Percentiles rank a stretch among this genome's conserved stretches.
Conservation (phyloP, 306 rosid genomes). For the Vigna radiata region DNA sequence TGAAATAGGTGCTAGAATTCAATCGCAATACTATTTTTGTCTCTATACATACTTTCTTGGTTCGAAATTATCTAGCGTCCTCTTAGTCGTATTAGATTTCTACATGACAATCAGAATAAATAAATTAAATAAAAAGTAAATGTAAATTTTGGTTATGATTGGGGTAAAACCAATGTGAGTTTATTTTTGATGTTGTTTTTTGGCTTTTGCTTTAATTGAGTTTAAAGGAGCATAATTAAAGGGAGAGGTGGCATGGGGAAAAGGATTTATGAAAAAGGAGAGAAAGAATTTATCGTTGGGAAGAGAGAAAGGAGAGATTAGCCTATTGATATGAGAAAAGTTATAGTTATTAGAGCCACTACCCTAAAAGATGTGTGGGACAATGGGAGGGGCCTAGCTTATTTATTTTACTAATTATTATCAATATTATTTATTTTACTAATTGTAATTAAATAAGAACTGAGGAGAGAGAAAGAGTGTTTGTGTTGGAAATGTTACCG, state of each 20-base stretch:
- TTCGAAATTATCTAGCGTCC: no score
- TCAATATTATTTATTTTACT: background rate
- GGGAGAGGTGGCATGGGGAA: conserved; percentile 1
- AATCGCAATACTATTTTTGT: no score
- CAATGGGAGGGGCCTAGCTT: background rate
- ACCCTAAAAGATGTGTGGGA: conserved; percentile 29
- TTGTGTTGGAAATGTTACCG: conserved; percentile 42
- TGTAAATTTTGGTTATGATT: background rate
- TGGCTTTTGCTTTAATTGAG: conserved; percentile 28
- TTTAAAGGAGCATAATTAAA: conserved; percentile 18
- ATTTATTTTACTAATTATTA: background rate
- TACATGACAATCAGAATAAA: no score
- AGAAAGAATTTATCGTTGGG: conserved; percentile 37
- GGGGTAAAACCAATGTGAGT: background rate
- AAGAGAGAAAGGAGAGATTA: conserved; percentile 40
- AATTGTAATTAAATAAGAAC: background rate
- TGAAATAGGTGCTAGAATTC: no score
- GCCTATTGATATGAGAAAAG: conserved; percentile 27
- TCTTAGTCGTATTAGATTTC: no score
- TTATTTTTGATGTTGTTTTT: no score
- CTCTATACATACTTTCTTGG: no score
- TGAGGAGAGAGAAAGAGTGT: background rate
- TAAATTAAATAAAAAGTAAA: no score
- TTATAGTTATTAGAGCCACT: conserved; percentile 49
- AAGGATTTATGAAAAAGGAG: conserved; percentile 31